Conservation (phyloP, 495 filamentous ascomycete species). For the Daldinia bambusicola region DNA sequence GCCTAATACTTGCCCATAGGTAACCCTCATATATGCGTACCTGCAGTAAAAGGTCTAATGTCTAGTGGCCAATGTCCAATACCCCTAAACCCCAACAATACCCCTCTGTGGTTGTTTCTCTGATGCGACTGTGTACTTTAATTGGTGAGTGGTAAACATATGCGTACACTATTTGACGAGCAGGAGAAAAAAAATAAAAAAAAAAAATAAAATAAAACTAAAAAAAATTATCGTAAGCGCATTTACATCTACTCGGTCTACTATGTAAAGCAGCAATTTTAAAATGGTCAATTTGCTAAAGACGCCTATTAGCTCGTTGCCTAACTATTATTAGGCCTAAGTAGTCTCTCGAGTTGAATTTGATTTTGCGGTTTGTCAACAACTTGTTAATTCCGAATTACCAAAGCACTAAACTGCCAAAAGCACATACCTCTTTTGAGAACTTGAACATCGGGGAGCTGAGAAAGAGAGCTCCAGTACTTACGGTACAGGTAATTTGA, state of each 20-base stretch:
- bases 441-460: constrained; percentile 11
- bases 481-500: neutral
- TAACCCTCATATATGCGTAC: constrained; percentile 14
- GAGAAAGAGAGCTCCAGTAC: constrained; percentile 17
- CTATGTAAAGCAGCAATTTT: constrained; percentile 31
- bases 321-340: constrained; percentile 41
- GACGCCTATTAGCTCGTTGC: constrained; percentile 17
- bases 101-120: neutral
- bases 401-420: too few relatives aligned
- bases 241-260: constrained; percentile 16
- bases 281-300: constrained; percentile 22
- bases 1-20: neutral
- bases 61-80: too few relatives aligned
- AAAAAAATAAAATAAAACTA: neutral
- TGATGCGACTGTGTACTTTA: neutral
- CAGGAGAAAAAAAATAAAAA: neutral
- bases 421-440: constrained; percentile 14
- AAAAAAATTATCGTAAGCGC: neutral
- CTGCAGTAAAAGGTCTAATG: constrained; percentile 28
- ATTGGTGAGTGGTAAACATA: neutral
- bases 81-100: neutral
- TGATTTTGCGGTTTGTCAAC: constrained; percentile 15
- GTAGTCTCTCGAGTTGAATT: neutral
- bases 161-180: neutral
- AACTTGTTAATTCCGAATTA: constrained; percentile 27